These are phyloP conservation scores for Penicillium antarcticum DNA, from an alignment of 495 filamentous ascomycete genomes.

Conservation along the genomic window DNA sequence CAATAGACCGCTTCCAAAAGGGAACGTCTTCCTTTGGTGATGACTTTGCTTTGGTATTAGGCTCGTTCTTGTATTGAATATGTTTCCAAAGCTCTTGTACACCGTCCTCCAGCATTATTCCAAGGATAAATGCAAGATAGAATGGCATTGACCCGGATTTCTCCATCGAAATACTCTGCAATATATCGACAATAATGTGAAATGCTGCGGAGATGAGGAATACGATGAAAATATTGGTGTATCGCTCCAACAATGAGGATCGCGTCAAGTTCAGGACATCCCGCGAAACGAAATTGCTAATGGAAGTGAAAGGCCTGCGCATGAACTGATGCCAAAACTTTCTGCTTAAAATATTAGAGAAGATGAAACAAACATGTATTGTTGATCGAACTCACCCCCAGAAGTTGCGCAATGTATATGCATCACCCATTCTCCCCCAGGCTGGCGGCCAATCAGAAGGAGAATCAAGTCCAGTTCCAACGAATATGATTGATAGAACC, in stretches of 20 bases:
- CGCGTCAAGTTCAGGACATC: neutral
- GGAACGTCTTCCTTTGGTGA: neutral
- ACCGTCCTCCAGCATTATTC: conserved; percentile 8
- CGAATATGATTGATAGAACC: conserved; percentile 1
- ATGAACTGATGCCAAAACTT: conserved; percentile 7
- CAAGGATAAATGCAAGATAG: conserved; percentile 4
- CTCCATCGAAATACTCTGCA: conserved; percentile 1
- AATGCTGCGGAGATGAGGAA: conserved; percentile 1
- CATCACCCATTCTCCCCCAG: neutral
- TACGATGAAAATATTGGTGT: conserved; percentile 1
- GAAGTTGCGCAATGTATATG: neutral
- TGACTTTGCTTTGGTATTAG: neutral
- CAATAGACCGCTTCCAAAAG: conserved; percentile 1
- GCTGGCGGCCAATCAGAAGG: conserved; percentile 1
- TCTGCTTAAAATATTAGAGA: neutral
- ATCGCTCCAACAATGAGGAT: neutral
- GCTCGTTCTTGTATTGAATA: neutral
- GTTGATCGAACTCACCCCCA: neutral
- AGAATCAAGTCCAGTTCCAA: neutral
- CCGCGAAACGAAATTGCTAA: neutral
- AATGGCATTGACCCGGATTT: conserved; percentile 5
- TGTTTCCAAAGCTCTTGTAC: conserved; percentile 3
- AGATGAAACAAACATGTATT: too few species aligned
- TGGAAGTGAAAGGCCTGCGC: conserved; percentile 1
- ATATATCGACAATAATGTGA: conserved; percentile 1